Conservation (phyloP, 2,329 filamentous ascomycete species). For the Lithohypha guttulata region DNA sequence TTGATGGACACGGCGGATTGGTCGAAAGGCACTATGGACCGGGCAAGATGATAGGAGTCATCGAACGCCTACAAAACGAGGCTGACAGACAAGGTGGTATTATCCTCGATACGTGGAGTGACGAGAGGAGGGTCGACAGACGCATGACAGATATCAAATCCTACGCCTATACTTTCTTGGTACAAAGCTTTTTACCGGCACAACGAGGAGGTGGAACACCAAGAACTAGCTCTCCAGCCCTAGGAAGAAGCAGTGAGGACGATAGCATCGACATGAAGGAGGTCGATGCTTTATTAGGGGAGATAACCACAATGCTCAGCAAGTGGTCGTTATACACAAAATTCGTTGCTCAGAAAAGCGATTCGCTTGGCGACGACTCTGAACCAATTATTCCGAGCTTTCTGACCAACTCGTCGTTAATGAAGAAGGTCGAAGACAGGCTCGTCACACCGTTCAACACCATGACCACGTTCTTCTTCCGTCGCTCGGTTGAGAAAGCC, state of each 20-base stretch:
- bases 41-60: constrained; percentile 89
- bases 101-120: constrained; percentile 87
- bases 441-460: constrained; percentile 73
- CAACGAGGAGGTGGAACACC: constrained; percentile 56
- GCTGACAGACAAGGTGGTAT: constrained; percentile 95
- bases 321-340: constrained; percentile 87
- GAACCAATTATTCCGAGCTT: constrained; percentile 60
- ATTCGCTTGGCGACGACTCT: constrained; percentile 47
- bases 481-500: constrained; percentile 89
- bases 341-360: constrained; percentile 79
- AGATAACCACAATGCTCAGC: constrained; percentile 84
- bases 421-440: constrained; percentile 63
- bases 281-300: constrained; percentile 73
- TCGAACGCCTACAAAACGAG: constrained; percentile 84
- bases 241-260: constrained; percentile 64
- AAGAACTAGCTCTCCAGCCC: constrained; percentile 65
- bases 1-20: constrained; percentile 79
- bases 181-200: constrained; percentile 77
- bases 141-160: constrained; percentile 92
- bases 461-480: constrained; percentile 95
- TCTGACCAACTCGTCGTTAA: constrained; percentile 66
- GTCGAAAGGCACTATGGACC: constrained; percentile 89
- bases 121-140: constrained; percentile 74
- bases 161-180: constrained; percentile 93
- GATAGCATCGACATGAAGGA: constrained; percentile 96